Base-by-base conservation (phyloP, 2,329 filamentous ascomycete species). In the Capronia coronata region DNA sequence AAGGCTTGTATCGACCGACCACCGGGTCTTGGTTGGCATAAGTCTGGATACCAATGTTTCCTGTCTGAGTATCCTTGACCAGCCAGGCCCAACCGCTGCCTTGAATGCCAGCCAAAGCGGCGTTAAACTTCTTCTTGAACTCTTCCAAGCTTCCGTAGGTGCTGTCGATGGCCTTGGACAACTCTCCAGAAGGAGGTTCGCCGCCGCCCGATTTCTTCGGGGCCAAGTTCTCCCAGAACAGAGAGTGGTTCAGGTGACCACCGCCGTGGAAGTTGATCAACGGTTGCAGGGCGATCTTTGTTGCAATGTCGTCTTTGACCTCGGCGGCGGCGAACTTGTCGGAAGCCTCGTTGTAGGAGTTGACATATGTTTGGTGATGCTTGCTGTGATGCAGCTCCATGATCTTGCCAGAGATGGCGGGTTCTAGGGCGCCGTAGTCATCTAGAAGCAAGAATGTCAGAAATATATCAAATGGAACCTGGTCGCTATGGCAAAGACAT, bases 341-440 rank as follows among this genome's bases (percentile, higher is more conserved):
- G 49, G 80, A 74, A 38, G 86, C 85, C 50, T 82, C 77, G 74
- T 95, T 95, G 71, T 87, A 84, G 65, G 86, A 86, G 68, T 83
- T 93, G 62, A 95, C 85, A 69, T 95, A 94, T 62, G 89, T 88
- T 70, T 91, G 83, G 74, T 95, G 89, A 75, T 95, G 89, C 73
- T 91, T 94, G 71, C 78, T 80, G 78, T 95, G 86, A 75, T 95
- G 89, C 25, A 94, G 80, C 73, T 94, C 85, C 89, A 95, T 95
- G 73, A 95, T 94, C 71, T 91, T 80, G 66, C 83, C 82, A 34
- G 85, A 89, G 75, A 95, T 78, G 66, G 77, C 70, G 60, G 79
- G 80, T 75, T 98, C 93, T 63, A 98, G 88, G 45, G 90, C 93
- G 67, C 85, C 87, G 71, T 96, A 98, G 77, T 96, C 93, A 68